Conservation (phyloP, 2,329 filamentous ascomycete genomes). For the Xylaria sp. region DNA sequence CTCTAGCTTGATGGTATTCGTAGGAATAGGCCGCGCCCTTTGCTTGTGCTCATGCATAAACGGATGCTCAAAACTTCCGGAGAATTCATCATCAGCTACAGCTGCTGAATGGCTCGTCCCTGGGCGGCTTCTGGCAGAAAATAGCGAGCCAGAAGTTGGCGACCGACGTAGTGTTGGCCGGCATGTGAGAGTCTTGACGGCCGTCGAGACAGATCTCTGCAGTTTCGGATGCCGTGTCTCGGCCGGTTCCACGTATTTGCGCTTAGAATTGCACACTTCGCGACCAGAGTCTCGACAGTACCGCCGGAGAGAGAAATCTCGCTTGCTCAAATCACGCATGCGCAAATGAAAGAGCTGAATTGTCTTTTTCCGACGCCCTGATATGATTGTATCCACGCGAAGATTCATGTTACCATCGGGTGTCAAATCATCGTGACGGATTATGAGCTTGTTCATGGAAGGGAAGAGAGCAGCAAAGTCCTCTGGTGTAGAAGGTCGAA, state of each 20-base stretch:
- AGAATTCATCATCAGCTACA: conserved; percentile 50
- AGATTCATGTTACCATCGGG: conserved; percentile 97
- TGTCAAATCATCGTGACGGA: conserved; percentile 91
- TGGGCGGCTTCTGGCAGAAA: conserved; percentile 50
- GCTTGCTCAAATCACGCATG: conserved; percentile 88
- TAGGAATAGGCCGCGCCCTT: conserved; percentile 62
- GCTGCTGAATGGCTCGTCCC: conserved; percentile 51
- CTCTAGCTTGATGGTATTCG: conserved; percentile 87
- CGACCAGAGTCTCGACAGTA: conserved; percentile 94
- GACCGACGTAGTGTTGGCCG: conserved; percentile 53
- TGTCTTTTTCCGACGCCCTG: conserved; percentile 73
- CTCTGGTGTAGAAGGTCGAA: conserved; percentile 80
- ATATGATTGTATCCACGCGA: conserved; percentile 82
- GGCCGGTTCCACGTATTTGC: conserved; percentile 71
- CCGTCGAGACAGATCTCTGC: conserved; percentile 61
- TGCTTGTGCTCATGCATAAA: conserved; percentile 49
- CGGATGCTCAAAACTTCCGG: conserved; percentile 45
- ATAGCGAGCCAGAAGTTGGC: conserved; percentile 50
- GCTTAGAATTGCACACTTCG: conserved; percentile 87
- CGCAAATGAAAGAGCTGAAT: conserved; percentile 88
- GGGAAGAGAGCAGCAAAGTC: conserved; percentile 90
- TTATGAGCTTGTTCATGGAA: conserved; percentile 80
- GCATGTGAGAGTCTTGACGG: conserved; percentile 59
- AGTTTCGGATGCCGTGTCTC: conserved; percentile 53
- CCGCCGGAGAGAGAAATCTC: conserved; percentile 89